Evolutionary conservation across 1,284 basidiomycete species (phyloP).

Genomic region (Porogramme epimiltina): DNA sequence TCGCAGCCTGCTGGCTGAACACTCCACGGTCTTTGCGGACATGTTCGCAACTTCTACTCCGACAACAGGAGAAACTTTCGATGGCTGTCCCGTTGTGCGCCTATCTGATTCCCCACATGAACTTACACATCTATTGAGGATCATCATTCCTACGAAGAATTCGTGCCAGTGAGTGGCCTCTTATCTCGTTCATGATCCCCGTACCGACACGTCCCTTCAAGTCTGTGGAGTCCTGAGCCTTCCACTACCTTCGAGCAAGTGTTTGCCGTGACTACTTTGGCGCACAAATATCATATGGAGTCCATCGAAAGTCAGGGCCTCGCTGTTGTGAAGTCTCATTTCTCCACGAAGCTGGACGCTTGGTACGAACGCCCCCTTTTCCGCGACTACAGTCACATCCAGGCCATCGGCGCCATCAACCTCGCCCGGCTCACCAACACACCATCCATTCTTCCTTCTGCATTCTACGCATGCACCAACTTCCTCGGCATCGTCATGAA

Average conservation of each 20-base stretch:
- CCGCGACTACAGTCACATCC: not conserved
- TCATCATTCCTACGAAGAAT: not conserved
- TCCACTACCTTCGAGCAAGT: not conserved
- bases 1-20: slow-evolving; percentile 9
- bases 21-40: slow-evolving; percentile 19
- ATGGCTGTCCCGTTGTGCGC: slow-evolving; percentile 18
- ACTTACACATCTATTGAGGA: slow-evolving; percentile 1
- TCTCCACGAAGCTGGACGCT: not conserved
- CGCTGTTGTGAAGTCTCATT: not conserved
- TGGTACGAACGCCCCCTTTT: not conserved
- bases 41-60: slow-evolving; percentile 14
- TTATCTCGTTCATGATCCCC: too few relatives aligned
- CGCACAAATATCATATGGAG: not conserved
- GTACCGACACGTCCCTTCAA: too few relatives aligned
- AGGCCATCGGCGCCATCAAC: slow-evolving; percentile 8
- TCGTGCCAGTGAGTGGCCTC: too few relatives aligned
- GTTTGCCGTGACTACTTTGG: not conserved
- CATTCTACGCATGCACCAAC: slow-evolving; percentile 2
- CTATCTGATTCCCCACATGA: slow-evolving; percentile 14
- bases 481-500: not conserved
- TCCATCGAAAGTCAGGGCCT: not conserved
- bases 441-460: not conserved
- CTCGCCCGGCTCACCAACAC: slow-evolving; percentile 3
- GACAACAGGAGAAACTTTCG: slow-evolving; percentile 3
- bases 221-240: not conserved